Base-by-base conservation (phyloP, 371 early-diverging fungal species). In the Thermomucor indicae-seudaticae region DNA sequence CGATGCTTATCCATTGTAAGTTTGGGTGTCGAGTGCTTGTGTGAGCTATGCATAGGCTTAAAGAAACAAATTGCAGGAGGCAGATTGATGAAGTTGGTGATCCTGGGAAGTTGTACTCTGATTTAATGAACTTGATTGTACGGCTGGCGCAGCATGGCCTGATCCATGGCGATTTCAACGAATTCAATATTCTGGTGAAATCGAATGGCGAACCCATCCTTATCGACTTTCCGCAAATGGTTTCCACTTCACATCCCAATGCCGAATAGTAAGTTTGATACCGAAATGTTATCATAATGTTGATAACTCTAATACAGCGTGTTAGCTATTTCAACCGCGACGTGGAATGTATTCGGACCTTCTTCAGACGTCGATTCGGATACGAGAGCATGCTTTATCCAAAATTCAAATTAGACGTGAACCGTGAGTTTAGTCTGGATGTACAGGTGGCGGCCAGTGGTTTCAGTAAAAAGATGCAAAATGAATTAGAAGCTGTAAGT, bases 151-250 rank as follows among this genome's bases (percentile, higher is more conserved):
- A 90, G 39, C 81, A 92, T 51, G 99, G 99, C 32, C 80, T 99
- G 46, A 97, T 98, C 56, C 99, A 99, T 64, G 98, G 99, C 53
- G 99, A 99, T 73, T 99, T 99, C 64, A 99, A 99, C 83, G 99
- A 99, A 62, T 99, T 99, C 81, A 99, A 99, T 72, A 80, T 99
- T 46, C 76, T 99, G 66, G 80, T 99, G 47, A 86, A 81, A 43
- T 85, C 87, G 46, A 84, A 90, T 60, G 86, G 90, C 12, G 79
- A 86, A 1, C 90, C 90, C 40, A 73, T 99, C 6, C 68, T 98
- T 44, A 99, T 99, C 49, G 99, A 99, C 82, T 99, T 99, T 69
- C 99, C 99, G 1, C 99, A 99, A 70, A 99, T 98, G 98, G 93
- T 99, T 3, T 93, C 95, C 16, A 96, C 90, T 0, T 87, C 86